phyloP scores from a whole-genome alignment of 2,329 filamentous ascomycete genomes.

The Monilinia fructicola region DNA sequence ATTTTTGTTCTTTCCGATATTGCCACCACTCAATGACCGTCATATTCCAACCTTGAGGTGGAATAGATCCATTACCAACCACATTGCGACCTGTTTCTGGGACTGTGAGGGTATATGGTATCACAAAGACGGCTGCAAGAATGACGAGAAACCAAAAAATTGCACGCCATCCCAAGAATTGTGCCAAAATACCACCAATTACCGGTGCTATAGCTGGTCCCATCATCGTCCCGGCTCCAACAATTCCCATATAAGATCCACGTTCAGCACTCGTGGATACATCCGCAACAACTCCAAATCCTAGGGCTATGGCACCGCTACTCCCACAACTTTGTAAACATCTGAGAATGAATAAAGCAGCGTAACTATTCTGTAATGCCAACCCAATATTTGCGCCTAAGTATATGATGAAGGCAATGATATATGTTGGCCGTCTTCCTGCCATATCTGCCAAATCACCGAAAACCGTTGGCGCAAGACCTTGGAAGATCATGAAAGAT shows the following conservation, averaged over 20 bases:
- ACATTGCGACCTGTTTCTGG: slow-evolving; percentile 41
- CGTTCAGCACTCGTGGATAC: slow-evolving; percentile 67
- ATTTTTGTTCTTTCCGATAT: slow-evolving; percentile 33
- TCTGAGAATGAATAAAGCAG: slow-evolving; percentile 54
- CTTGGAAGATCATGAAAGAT: slow-evolving; percentile 53
- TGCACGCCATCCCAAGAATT: slow-evolving; percentile 50
- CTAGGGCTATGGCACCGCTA: slow-evolving; percentile 63
- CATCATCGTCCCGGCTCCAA: slow-evolving; percentile 54
- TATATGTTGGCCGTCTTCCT: slow-evolving; percentile 56
- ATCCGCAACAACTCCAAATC: slow-evolving; percentile 70
- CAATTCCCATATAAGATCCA: slow-evolving; percentile 70
- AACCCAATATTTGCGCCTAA: slow-evolving; percentile 57
- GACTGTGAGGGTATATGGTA: slow-evolving; percentile 41
- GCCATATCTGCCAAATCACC: slow-evolving; percentile 57
- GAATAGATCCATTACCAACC: slow-evolving; percentile 49
- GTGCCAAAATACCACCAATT: slow-evolving; percentile 50
- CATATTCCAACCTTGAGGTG: slow-evolving; percentile 58
- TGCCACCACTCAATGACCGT: slow-evolving; percentile 51
- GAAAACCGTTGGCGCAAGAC: slow-evolving; percentile 57
- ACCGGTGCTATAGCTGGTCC: slow-evolving; percentile 51
- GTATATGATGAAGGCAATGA: slow-evolving; percentile 56
- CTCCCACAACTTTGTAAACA: slow-evolving; percentile 59
- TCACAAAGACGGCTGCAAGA: slow-evolving; percentile 42
- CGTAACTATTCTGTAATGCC: slow-evolving; percentile 52
- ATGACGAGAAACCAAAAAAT: slow-evolving; percentile 57